Conservation (phyloP, 768 basidiomycete genomes). For the Hortiboletus flavorubellus region DNA sequence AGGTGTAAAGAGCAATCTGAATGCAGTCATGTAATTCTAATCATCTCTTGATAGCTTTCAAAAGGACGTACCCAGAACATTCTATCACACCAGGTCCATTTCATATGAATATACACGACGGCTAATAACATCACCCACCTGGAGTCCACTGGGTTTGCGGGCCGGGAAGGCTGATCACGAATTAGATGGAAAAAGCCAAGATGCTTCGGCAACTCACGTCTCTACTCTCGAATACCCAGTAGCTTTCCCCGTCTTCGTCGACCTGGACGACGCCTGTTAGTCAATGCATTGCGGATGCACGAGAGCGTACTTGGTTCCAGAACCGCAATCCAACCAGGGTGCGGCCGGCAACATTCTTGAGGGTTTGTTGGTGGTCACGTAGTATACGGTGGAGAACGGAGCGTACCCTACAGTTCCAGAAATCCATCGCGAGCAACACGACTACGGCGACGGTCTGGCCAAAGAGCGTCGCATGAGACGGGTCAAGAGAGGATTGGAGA, state of each 20-base stretch:
- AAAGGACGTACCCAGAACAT: slow-evolving; percentile 82
- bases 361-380: slow-evolving; percentile 1
- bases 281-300: background rate
- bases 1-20: slow-evolving; percentile 84
- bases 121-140: slow-evolving; percentile 48
- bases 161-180: slow-evolving; percentile 68
- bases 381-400: background rate
- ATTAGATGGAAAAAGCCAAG: slow-evolving; percentile 8
- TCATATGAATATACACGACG: slow-evolving; percentile 4
- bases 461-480: background rate
- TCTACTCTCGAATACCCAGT: slow-evolving; percentile 97
- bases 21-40: slow-evolving; percentile 14
- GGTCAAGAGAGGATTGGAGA: background rate
- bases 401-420: slow-evolving; percentile 92
- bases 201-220: slow-evolving; percentile 57
- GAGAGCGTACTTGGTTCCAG: slow-evolving; percentile 80
- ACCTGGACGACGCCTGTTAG: slow-evolving; percentile 47
- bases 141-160: slow-evolving; percentile 84
- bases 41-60: slow-evolving; percentile 2
- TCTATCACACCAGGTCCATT: slow-evolving; percentile 38
- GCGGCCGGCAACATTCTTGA: slow-evolving; percentile 88
- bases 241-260: slow-evolving; percentile 92
- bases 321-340: slow-evolving; percentile 93
- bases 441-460: slow-evolving; percentile 84
- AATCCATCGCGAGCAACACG: slow-evolving; percentile 92